Conservation (phyloP, 2,329 filamentous ascomycete genomes). For the Periconia sp. region DNA sequence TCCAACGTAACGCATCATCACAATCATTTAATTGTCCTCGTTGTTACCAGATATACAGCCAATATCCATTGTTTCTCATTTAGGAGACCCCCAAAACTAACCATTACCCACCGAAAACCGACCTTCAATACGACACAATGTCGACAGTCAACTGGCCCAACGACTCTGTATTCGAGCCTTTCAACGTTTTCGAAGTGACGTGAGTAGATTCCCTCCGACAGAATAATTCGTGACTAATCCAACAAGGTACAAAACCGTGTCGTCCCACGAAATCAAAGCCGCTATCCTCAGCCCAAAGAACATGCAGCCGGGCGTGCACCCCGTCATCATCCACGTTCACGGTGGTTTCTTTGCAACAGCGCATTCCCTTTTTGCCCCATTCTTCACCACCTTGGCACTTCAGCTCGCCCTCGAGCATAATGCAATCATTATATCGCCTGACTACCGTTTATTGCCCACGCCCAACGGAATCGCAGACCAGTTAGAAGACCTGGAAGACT, state of each 20-base stretch:
- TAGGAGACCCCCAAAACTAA: no score
- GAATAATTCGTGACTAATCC: neutral
- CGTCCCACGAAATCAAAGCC: neutral
- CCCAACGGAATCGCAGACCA: neutral
- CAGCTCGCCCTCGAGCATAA: neutral
- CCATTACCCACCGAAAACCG: no score
- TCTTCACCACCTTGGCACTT: neutral
- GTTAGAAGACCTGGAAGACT: neutral
- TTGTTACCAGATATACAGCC: no score
- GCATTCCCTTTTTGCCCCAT: neutral
- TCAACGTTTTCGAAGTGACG: neutral
- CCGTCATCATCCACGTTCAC: neutral
- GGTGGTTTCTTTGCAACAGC: neutral
- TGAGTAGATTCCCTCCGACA: neutral
- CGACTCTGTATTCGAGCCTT: neutral
- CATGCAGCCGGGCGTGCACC: neutral
- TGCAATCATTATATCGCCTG: neutral
- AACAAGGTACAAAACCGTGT: neutral
- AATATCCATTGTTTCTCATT: no score
- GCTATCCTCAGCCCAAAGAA: neutral
- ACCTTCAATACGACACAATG: neutral
- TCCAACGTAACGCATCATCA: no score
- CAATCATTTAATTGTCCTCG: no score
- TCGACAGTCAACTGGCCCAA: neutral
- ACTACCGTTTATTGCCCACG: neutral